Evolutionary conservation across 1,284 basidiomycete genomes (phyloP).

Genomic region (Leccinum pallidistipes): DNA sequence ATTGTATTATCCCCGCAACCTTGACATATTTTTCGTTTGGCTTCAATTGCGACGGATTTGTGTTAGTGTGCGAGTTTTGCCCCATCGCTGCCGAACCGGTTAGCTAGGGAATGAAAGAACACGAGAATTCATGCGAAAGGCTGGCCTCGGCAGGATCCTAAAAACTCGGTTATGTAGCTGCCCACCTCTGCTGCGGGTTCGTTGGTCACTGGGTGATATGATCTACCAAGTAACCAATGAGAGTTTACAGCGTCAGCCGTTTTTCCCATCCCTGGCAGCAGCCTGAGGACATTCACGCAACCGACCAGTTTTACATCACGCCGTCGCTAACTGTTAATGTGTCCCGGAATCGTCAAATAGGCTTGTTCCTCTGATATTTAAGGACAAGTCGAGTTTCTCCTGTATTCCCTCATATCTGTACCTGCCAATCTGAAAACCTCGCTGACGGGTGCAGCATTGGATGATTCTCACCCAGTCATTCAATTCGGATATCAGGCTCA

Average conservation of each 20-base stretch:
- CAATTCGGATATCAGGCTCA: constrained; percentile 24
- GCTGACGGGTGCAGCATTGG: constrained; percentile 18
- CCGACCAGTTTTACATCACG: constrained; percentile 37
- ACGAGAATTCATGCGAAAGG: constrained; percentile 3
- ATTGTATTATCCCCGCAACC: constrained; percentile 5
- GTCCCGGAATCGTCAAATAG: constrained; percentile 22
- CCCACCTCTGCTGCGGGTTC: constrained; percentile 15
- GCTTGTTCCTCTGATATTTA: constrained; percentile 32
- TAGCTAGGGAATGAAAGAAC: constrained; percentile 5
- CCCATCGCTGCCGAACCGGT: neutral
- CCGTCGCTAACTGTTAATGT: constrained; percentile 28
- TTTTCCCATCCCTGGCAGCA: constrained; percentile 32
- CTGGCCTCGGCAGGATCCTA: constrained; percentile 21
- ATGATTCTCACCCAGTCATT: constrained; percentile 30
- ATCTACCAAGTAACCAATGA: constrained; percentile 26
- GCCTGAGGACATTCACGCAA: constrained; percentile 21
- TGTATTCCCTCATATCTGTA: constrained; percentile 13
- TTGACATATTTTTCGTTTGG: neutral
- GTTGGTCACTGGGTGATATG: neutral
- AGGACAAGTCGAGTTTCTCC: constrained; percentile 22
- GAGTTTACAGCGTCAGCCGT: constrained; percentile 8
- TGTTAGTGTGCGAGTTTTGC: constrained; percentile 4
- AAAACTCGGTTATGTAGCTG: constrained; percentile 34
- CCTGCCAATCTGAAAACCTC: constrained; percentile 9
- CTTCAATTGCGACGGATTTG: constrained; percentile 9